These are phyloP conservation scores for Suillus subalutaceus DNA, from an alignment of 768 basidiomycete genomes.

Conservation along the genomic window DNA sequence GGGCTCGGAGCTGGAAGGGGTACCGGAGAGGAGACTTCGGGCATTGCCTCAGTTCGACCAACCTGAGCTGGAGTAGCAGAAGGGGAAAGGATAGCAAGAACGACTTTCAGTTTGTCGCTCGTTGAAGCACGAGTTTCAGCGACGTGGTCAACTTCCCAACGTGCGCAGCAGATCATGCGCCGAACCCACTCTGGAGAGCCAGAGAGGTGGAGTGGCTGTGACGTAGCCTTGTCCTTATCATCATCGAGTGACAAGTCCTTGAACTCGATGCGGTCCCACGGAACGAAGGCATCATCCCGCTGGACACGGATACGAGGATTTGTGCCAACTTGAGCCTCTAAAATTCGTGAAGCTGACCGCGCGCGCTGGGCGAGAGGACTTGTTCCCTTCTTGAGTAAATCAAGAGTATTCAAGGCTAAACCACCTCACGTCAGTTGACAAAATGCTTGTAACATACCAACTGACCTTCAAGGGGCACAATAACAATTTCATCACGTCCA, in stretches of 20 bases:
- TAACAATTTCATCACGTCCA: conserved; percentile 74
- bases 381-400: conserved; percentile 90
- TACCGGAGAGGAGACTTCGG: conserved; percentile 50
- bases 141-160: conserved; percentile 72
- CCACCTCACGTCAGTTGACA: conserved; percentile 14
- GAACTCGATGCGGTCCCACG: conserved; percentile 75
- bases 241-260: conserved; percentile 34
- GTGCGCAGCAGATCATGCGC: conserved; percentile 80
- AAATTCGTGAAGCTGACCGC: conserved; percentile 83
- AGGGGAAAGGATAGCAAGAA: conserved; percentile 59
- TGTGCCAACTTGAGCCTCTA: conserved; percentile 85
- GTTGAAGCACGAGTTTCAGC: conserved; percentile 29
- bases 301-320: conserved; percentile 84
- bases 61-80: conserved; percentile 26
- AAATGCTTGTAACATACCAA: conserved; percentile 9
- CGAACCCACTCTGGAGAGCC: conserved; percentile 83
- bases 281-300: conserved; percentile 79
- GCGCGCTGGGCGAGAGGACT: conserved; percentile 79
- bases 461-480: conserved; percentile 89
- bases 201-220: conserved; percentile 28
- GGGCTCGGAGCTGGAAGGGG: conserved; percentile 65
- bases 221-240: conserved; percentile 27
- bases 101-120: conserved; percentile 47
- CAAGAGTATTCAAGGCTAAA: conserved; percentile 86
- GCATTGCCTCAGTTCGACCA: conserved; percentile 27